phyloP scores from a whole-genome alignment of 306 rosid species.

The Fragaria vesca region DNA sequence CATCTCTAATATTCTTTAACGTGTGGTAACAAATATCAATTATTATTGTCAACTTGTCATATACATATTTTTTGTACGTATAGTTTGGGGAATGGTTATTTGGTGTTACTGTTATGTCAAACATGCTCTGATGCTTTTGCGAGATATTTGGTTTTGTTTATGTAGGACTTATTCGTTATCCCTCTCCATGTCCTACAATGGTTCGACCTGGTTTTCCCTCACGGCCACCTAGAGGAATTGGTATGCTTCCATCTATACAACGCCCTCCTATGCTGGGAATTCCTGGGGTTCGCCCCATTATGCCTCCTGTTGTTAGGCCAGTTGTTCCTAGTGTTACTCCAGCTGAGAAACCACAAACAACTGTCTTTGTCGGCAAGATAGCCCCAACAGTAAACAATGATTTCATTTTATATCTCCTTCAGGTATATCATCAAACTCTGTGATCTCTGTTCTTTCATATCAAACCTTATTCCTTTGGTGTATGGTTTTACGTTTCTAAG shows the following conservation, averaged over 20 bases:
- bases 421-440: slow-evolving; percentile 45
- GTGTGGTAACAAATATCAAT: slow-evolving; percentile 75
- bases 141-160: slow-evolving; percentile 52
- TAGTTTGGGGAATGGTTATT: slow-evolving; percentile 32
- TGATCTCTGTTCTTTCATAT: slow-evolving; percentile 1
- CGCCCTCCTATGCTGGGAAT: slow-evolving; percentile 82
- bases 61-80: slow-evolving; percentile 11
- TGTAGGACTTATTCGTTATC: slow-evolving; percentile 89
- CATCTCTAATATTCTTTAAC: slow-evolving; percentile 80
- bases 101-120: slow-evolving; percentile 23
- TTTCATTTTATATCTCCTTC: slow-evolving; percentile 76
- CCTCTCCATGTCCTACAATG: slow-evolving; percentile 74
- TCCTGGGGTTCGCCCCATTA: slow-evolving; percentile 78
- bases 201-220: slow-evolving; percentile 73
- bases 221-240: slow-evolving; percentile 75
- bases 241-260: slow-evolving; percentile 58
- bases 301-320: slow-evolving; percentile 78
- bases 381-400: slow-evolving; percentile 90
- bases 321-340: slow-evolving; percentile 67
- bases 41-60: slow-evolving; percentile 31
- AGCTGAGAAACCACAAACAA: slow-evolving; percentile 78
- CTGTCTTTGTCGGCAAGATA: slow-evolving; percentile 89
- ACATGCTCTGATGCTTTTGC: slow-evolving; percentile 65
- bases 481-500: neutral
- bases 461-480: neutral